Conservation (phyloP, 2,329 filamentous ascomycete genomes). For the Aureobasidium sp. region DNA sequence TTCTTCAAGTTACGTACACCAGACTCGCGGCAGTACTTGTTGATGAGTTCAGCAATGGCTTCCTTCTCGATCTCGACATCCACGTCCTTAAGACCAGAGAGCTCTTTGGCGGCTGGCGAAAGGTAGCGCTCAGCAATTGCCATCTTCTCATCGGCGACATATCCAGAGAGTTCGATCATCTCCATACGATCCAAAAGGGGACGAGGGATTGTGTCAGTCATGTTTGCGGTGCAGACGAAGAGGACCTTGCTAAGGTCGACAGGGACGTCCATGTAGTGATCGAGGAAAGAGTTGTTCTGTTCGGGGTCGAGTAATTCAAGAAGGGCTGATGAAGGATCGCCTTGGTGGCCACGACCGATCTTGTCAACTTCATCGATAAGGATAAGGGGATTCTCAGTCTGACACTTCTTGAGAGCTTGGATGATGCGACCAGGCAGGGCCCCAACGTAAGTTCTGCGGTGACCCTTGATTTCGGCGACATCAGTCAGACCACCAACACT, state of each 20-base stretch:
- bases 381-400: constrained; percentile 95
- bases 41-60: constrained; percentile 94
- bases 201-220: constrained; percentile 94
- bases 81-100: constrained; percentile 82
- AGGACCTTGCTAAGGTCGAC: constrained; percentile 96
- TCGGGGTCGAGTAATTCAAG: constrained; percentile 93
- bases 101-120: constrained; percentile 86
- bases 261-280: constrained; percentile 97
- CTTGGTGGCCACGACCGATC: constrained; percentile 92
- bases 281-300: constrained; percentile 93
- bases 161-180: constrained; percentile 90
- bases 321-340: constrained; percentile 88
- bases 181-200: constrained; percentile 96
- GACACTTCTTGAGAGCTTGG: constrained; percentile 96
- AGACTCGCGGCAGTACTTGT: constrained; percentile 95
- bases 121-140: constrained; percentile 93
- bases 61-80: constrained; percentile 81
- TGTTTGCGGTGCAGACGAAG: constrained; percentile 97
- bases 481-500: constrained; percentile 95
- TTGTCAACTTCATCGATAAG: constrained; percentile 98
- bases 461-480: constrained; percentile 97
- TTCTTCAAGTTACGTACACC: constrained; percentile 98
- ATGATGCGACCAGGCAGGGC: constrained; percentile 94
- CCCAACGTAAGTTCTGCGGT: constrained; percentile 91
- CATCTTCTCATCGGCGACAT: constrained; percentile 98